A percentile compares a stretch with the other conserved stretches of the same genome.
These are phyloP conservation scores for Fusarium nisikadoi DNA, from an alignment of 2,329 filamentous ascomycete species.

Conservation along the genomic window DNA sequence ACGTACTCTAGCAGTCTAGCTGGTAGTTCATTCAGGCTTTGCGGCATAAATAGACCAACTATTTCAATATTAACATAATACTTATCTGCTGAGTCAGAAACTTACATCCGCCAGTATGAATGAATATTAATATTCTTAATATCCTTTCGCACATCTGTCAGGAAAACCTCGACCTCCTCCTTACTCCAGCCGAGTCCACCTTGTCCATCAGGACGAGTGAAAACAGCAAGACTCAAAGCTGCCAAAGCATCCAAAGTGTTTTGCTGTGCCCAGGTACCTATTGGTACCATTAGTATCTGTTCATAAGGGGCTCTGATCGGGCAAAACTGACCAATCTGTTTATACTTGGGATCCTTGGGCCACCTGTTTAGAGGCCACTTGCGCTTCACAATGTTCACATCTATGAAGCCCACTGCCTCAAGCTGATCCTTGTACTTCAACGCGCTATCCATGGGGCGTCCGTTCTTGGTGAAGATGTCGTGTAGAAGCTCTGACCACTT, in stretches of 20 bases:
- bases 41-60: conserved; percentile 2
- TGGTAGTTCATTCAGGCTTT: neutral
- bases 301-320: accelerated
- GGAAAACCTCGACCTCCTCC: neutral
- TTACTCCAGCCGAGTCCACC: conserved; percentile 3
- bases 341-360: conserved; percentile 28
- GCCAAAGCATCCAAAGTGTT: neutral
- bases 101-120: conserved; percentile 1
- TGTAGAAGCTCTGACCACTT: conserved; percentile 18
- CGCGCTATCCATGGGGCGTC: neutral
- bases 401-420: conserved; percentile 2
- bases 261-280: neutral
- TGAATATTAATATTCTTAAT: neutral
- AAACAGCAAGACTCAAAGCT: neutral
- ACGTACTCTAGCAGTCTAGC: no score
- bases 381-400: conserved; percentile 1
- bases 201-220: neutral
- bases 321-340: conserved; percentile 16
- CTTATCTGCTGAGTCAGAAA: accelerated
- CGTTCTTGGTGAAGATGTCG: neutral
- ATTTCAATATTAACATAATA: accelerated
- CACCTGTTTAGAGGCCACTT: conserved; percentile 22
- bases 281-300: neutral
- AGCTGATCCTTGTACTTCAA: conserved; percentile 22
- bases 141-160: neutral